phyloP scores from a whole-genome alignment of 306 rosid species.

The Arachis hypogaea region DNA sequence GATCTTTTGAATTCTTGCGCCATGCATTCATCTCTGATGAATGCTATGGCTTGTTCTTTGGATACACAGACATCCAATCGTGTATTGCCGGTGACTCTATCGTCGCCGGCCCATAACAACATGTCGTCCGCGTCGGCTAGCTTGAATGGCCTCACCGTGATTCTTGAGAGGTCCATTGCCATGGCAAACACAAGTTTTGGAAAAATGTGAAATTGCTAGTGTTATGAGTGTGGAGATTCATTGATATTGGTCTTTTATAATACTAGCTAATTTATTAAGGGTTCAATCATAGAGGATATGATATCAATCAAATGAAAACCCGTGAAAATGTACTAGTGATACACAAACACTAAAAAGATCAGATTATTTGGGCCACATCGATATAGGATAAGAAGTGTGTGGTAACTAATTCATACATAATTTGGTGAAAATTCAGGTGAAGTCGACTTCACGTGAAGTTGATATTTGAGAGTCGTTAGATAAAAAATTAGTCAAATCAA shows the following conservation, averaged over 20 bases:
- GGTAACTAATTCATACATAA: neutral
- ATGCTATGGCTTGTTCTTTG: conserved; percentile 48
- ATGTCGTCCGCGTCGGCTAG: conserved; percentile 51
- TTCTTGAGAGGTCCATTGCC: conserved; percentile 40
- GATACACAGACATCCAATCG: conserved; percentile 39
- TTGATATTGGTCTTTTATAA: too few relatives aligned
- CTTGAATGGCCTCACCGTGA: conserved; percentile 50
- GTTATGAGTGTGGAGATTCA: too few relatives aligned
- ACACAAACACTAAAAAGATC: too few relatives aligned
- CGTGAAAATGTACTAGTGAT: neutral
- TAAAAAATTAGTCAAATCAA: too few relatives aligned
- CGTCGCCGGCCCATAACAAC: conserved; percentile 52
- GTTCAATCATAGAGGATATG: too few relatives aligned
- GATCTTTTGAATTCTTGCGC: conserved; percentile 51
- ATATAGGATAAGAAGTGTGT: neutral
- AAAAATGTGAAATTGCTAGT: too few relatives aligned
- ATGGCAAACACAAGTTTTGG: neutral
- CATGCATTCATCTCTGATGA: conserved; percentile 53
- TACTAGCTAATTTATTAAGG: too few relatives aligned
- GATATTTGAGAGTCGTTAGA: too few relatives aligned
- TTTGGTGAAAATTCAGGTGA: too few relatives aligned
- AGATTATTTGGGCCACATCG: neutral
- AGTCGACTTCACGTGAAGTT: too few relatives aligned
- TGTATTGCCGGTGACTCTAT: conserved; percentile 38
- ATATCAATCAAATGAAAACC: neutral